phyloP scores from a whole-genome alignment of 768 basidiomycete species.

The Strobilomyces echinocephalus region DNA sequence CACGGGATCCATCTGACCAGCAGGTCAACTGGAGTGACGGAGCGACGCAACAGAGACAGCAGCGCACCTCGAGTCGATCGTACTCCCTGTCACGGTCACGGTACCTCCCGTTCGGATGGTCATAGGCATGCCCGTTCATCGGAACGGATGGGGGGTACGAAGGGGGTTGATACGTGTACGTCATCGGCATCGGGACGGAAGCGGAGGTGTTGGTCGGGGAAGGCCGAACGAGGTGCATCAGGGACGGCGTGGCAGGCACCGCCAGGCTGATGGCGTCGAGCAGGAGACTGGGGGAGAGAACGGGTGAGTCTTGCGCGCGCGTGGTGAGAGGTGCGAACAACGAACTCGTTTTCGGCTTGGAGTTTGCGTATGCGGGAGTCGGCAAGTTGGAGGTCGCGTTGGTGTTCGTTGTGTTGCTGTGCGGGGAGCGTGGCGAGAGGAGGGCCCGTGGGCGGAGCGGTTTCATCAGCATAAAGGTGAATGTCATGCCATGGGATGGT shows the following conservation, averaged over 20 bases:
- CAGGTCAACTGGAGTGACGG: background rate
- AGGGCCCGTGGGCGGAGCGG: background rate
- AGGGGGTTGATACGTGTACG: slow-evolving; percentile 15
- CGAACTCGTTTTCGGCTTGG: slow-evolving; percentile 32
- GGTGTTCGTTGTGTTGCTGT: slow-evolving; percentile 23
- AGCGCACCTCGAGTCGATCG: slow-evolving; percentile 18
- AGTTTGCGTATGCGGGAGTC: slow-evolving; percentile 27
- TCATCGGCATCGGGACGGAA: slow-evolving; percentile 6
- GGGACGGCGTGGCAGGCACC: slow-evolving; percentile 29
- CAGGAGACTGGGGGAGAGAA: slow-evolving; percentile 20
- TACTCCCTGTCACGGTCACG: slow-evolving; percentile 23
- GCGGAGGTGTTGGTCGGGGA: slow-evolving; percentile 23
- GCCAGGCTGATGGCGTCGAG: slow-evolving; percentile 32
- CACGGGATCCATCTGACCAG: slow-evolving; percentile 9
- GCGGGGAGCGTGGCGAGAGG: background rate
- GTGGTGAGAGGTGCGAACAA: background rate
- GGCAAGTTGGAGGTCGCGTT: slow-evolving; percentile 26
- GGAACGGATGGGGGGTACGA: slow-evolving; percentile 10
- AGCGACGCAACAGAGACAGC: background rate
- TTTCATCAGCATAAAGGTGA: background rate
- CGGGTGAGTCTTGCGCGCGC: background rate
- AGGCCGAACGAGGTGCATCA: slow-evolving; percentile 29
- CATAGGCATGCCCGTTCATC: slow-evolving; percentile 23
- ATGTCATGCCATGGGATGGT: background rate
- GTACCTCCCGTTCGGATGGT: slow-evolving; percentile 27